phyloP scores from a whole-genome alignment of 306 rosid genomes.

The Cicer judaicum region DNA sequence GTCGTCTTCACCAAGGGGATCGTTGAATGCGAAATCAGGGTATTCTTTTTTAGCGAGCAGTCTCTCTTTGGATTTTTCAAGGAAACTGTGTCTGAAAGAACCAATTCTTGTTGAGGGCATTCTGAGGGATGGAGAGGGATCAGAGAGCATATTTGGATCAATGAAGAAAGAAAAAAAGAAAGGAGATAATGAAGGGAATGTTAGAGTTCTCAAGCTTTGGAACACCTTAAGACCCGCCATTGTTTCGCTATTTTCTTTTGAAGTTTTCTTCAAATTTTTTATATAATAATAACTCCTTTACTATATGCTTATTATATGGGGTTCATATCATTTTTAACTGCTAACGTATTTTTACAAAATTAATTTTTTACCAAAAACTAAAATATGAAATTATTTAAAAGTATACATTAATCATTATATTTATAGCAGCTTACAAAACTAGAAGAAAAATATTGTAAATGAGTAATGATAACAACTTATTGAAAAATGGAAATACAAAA shows the following conservation, averaged over 20 bases:
- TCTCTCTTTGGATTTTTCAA: slow-evolving; percentile 65
- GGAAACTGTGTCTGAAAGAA: slow-evolving; percentile 64
- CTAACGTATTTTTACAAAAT: too few species aligned
- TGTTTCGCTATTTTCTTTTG: slow-evolving; percentile 34
- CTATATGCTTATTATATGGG: too few species aligned
- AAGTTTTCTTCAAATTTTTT: slow-evolving; percentile 30
- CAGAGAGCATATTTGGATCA: not conserved
- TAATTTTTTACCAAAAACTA: not conserved
- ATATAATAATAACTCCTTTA: too few species aligned
- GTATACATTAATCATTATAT: too few species aligned
- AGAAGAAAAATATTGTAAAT: not conserved
- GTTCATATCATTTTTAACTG: too few species aligned
- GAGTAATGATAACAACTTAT: not conserved
- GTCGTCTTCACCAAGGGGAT: not conserved
- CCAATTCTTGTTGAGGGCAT: slow-evolving; percentile 56
- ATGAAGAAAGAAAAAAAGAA: not conserved
- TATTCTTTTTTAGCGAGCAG: slow-evolving; percentile 52
- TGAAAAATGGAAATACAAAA: not conserved
- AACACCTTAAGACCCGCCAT: slow-evolving; percentile 40
- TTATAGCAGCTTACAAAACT: not conserved
- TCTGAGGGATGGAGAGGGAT: not conserved
- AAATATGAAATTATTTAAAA: too few species aligned
- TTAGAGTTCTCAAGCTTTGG: slow-evolving; percentile 22
- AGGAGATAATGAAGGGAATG: slow-evolving; percentile 41
- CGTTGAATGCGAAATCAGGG: slow-evolving; percentile 49